Evolutionary conservation across 2,329 filamentous ascomycete genomes (phyloP).

Genomic region (Sporothrix pseudoabietina): DNA sequence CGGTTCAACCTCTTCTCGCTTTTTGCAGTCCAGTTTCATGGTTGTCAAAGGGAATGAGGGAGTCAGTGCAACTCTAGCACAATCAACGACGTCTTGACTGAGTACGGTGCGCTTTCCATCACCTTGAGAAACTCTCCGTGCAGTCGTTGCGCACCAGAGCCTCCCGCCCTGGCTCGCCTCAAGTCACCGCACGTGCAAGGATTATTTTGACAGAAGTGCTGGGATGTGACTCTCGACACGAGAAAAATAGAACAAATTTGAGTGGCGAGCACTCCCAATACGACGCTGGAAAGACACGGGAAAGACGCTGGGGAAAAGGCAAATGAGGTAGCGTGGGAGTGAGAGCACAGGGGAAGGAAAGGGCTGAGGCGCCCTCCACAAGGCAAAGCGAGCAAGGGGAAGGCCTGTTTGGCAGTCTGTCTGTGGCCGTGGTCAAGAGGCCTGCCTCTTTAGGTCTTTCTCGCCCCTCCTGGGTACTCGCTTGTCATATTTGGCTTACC

Average conservation of each 20-base stretch:
- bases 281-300: conserved; percentile 5
- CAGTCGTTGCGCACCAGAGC: neutral
- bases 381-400: conserved; percentile 11
- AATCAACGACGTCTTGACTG: neutral
- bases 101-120: neutral
- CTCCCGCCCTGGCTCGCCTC: neutral
- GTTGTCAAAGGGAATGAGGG: neutral
- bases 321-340: neutral
- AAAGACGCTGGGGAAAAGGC: too few species aligned
- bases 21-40: neutral
- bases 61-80: neutral
- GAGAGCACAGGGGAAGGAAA: neutral
- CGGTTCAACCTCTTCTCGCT: neutral
- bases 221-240: neutral
- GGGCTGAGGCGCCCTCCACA: conserved; percentile 17
- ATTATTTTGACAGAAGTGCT: neutral
- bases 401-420: neutral
- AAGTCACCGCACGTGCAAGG: neutral
- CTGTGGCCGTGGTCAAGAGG: neutral
- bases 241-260: conserved; percentile 19
- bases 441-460: neutral
- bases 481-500: neutral
- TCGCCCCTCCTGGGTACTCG: neutral
- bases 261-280: neutral
- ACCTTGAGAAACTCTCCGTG: neutral